Evolutionary conservation across 768 basidiomycete genomes (phyloP), one percentile per base, ranked within the genome.

Genomic region (Termitomyces sp.): DNA sequence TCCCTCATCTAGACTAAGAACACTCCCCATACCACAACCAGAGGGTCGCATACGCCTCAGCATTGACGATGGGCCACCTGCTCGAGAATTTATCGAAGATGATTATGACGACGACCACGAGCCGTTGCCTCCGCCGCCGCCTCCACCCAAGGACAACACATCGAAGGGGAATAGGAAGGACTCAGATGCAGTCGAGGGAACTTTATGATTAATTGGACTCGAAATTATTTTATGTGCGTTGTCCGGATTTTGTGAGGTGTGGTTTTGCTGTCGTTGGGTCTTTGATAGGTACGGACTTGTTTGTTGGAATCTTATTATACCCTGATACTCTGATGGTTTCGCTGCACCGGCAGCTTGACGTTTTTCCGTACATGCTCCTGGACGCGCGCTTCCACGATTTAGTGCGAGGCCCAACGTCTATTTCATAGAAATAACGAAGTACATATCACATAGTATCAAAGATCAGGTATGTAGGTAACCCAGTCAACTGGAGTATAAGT

Each of bases 11-110:
- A 90, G 89, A 65, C 71, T 91, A 57, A 84, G 84, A 65, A 83
- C 45, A 20, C 35, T 57, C 11, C 56, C 82, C 7, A 81, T 87
- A 71, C 76, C 78, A 2, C 71, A 74, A 16, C 67, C 73, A 16
- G 84, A 86, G 61, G 89, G 89, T 2, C 77, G 71, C 7, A 88
- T 91, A 58, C 81, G 89, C 9, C 78, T 91, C 22, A 89, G 87
- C 51, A 79, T 84, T 67, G 89, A 91, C 64, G 87, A 90, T 57
- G 86, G 87, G 0, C 89, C 89, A 13, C 79, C 88, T n/a, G 81
- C 87, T n/a, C 75, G 77, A 16, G 85, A 86, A 57, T 90, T 90
- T 63, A 65, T 91, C 12, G 60, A 39, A 7, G 60, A 61, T 39
- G 55, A 61, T 7, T 80, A 83, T 51, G 85, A 86, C 50, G 86